These are phyloP conservation scores for Arthrobotrys megalospora DNA, from an alignment of 2,329 filamentous ascomycete genomes.

Conservation along the genomic window DNA sequence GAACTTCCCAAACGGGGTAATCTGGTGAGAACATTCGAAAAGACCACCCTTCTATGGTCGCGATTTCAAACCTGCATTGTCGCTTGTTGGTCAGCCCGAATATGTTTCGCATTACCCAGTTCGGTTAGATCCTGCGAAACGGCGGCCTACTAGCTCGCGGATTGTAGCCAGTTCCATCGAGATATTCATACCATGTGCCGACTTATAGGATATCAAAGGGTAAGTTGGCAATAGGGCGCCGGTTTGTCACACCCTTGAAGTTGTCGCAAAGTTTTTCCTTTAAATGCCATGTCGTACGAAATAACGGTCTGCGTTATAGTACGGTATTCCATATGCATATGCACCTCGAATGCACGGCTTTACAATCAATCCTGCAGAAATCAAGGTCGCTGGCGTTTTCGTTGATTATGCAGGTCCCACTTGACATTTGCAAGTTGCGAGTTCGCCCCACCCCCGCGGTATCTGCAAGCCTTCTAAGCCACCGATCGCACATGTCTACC, in stretches of 20 bases:
- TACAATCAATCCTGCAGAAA: slow-evolving; percentile 39
- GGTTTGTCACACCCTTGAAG: not conserved
- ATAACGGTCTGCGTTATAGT: not conserved
- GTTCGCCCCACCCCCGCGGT: not conserved
- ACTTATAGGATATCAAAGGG: slow-evolving; percentile 1
- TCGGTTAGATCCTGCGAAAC: slow-evolving; percentile 11
- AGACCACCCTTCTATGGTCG: slow-evolving; percentile 16
- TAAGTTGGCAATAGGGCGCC: no score
- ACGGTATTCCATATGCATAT: not conserved
- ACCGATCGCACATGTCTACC: not conserved
- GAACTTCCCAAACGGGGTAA: slow-evolving; percentile 45
- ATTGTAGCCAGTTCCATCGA: slow-evolving; percentile 33
- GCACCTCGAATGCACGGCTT: not conserved
- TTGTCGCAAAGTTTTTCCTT: not conserved
- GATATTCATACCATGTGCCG: slow-evolving; percentile 19
- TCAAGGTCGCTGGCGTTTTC: slow-evolving; percentile 22
- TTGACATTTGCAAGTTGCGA: not conserved
- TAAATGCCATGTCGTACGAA: not conserved
- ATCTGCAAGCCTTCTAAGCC: slow-evolving; percentile 14
- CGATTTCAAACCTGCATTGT: slow-evolving; percentile 17
- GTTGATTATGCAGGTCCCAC: slow-evolving; percentile 15
- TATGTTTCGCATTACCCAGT: slow-evolving; percentile 10
- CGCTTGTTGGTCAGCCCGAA: slow-evolving; percentile 1
- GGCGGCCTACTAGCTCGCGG: slow-evolving; percentile 19
- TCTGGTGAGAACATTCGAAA: slow-evolving; percentile 29